Base-by-base conservation (phyloP, 2,329 filamentous ascomycete genomes). In the Teratosphaeriaceae sp. region DNA sequence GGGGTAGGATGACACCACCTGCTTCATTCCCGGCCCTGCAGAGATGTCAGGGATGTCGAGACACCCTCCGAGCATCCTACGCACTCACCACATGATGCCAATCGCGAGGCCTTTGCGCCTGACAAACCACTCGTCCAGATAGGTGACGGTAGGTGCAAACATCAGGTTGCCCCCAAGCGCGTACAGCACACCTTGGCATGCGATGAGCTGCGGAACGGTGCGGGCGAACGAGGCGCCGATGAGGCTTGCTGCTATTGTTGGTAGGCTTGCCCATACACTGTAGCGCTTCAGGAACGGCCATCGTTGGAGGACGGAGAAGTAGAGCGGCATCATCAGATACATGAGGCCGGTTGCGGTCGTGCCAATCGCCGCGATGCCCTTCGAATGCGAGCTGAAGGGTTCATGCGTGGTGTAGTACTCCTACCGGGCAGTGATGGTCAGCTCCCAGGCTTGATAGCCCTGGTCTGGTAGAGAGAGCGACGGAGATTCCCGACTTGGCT, bases 61-160 rank as follows among this genome's bases (percentile, higher is more conserved):
- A 22, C n/a, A 9, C n/a, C 23, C 9, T 16, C 20, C 62, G 3
- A 66, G 48, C 11, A n/a, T n/a, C 23, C 24, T 19, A n/a, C 8
- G 6, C 4, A 16, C 38, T 9, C 31, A 40, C 62, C 68, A 58
- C 47, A 74, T 70, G 5, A 69, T 67, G 4, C 75, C 74, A 52
- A 70, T 73, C 0, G 74, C 75, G 20, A 78, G 64, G 1, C 73
- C 73, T 51, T 73, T 71, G 16, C 66, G 61, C 12, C 59, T 61
- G n/a, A 76, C 62, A 58, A 76, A 78, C 68, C 58, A 82, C 52
- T 77, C 71, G 44, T 76, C 73, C 19, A 76, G 57, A 43, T 69
- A 71, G 30, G 71, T 58, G 15, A 74, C 66, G 2, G 67, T 66
- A 0, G 71, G 72, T n/a, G 57, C 73, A 56, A 66, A 79, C 4